Conservation (phyloP, 129 eudicot species). For the Glebionis coronaria region DNA sequence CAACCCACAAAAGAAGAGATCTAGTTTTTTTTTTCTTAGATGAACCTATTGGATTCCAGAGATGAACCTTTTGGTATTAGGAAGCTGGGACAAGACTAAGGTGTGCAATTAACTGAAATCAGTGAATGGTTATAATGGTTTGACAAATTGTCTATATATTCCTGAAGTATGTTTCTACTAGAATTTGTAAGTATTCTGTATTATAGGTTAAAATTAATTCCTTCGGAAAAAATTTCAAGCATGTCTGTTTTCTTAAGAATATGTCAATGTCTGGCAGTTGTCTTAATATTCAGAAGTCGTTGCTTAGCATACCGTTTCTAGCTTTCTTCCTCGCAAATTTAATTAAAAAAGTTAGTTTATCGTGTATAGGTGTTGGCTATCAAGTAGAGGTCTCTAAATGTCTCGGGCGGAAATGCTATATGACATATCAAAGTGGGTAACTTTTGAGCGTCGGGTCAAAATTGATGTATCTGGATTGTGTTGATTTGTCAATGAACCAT, state of each 20-base stretch:
- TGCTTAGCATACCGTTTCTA: background rate
- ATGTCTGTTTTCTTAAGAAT: no score
- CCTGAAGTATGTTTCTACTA: no score
- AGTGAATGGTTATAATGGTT: no score
- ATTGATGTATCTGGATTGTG: no score
- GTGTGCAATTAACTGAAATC: slow-evolving; percentile 25
- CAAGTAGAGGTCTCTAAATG: background rate
- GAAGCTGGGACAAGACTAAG: slow-evolving; percentile 98
- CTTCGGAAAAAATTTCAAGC: no score
- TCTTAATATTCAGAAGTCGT: slow-evolving; percentile 9
- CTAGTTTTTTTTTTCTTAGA: slow-evolving; percentile 25
- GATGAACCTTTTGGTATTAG: slow-evolving; percentile 75
- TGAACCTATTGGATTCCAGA: slow-evolving; percentile 99
- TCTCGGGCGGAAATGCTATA: no score
- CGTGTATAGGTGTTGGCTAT: background rate
- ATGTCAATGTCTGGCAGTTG: background rate
- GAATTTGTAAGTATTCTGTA: no score
- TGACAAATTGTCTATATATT: no score
- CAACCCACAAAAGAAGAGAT: slow-evolving; percentile 12
- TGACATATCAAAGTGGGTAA: no score
- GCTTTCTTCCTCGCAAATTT: background rate
- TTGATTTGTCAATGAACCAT: no score
- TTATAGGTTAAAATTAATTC: no score
- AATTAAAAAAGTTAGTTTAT: background rate
- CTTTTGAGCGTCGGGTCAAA: no score